Conservation (phyloP, 495 filamentous ascomycete species). For the Bryoglossum gracile region DNA sequence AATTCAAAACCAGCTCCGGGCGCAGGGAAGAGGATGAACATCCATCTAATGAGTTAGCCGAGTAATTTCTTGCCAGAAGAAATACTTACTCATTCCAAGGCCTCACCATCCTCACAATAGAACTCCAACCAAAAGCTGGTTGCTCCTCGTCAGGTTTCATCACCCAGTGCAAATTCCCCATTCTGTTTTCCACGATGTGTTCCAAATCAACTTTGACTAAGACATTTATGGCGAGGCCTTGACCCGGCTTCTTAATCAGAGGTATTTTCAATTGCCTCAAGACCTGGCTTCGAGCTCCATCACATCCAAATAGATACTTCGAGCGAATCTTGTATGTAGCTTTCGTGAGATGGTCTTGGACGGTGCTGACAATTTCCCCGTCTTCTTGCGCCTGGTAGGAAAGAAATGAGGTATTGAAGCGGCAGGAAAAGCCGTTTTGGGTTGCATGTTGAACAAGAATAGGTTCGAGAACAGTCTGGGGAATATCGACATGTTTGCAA, state of each 20-base stretch:
- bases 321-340: conserved; percentile 36
- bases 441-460: conserved; percentile 35
- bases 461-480: conserved; percentile 40
- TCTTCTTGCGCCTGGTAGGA: conserved; percentile 20
- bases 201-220: conserved; percentile 41
- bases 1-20: conserved; percentile 29
- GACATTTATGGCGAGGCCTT: conserved; percentile 48
- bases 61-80: neutral
- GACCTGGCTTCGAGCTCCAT: conserved; percentile 43
- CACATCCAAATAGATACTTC: conserved; percentile 48
- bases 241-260: conserved; percentile 42
- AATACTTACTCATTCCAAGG: conserved; percentile 39
- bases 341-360: conserved; percentile 37
- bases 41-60: conserved; percentile 29
- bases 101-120: conserved; percentile 45
- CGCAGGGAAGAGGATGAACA: conserved; percentile 43
- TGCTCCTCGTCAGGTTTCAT: conserved; percentile 40
- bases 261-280: conserved; percentile 41
- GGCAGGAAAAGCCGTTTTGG: conserved; percentile 31
- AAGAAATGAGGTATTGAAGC: conserved; percentile 35
- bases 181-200: conserved; percentile 35
- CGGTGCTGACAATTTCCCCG: conserved; percentile 28
- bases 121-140: conserved; percentile 34
- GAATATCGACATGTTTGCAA: conserved; percentile 36
- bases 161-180: conserved; percentile 47